Conservation (phyloP, 768 basidiomycete genomes). For the Kwoniella dejecticola region DNA sequence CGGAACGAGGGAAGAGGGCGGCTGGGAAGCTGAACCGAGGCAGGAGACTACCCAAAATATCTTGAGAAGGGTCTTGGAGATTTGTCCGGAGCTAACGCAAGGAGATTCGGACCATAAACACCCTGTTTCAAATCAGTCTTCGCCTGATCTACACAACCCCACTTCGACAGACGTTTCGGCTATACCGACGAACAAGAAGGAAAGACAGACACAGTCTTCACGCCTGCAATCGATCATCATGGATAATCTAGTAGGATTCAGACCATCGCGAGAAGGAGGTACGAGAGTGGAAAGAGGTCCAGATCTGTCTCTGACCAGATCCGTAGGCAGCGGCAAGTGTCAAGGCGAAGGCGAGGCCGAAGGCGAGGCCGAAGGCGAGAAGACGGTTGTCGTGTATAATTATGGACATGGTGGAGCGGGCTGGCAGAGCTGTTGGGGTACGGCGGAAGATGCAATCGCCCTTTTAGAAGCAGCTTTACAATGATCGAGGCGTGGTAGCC, state of each 20-base stretch:
- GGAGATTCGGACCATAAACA: too few species aligned
- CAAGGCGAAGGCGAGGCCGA: too few species aligned
- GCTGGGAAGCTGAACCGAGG: slow-evolving; percentile 49
- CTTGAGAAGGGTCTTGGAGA: slow-evolving; percentile 46
- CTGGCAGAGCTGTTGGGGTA: slow-evolving; percentile 56
- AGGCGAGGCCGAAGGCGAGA: too few species aligned
- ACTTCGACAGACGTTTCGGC: slow-evolving; percentile 34
- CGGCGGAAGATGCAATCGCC: slow-evolving; percentile 42
- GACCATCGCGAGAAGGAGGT: slow-evolving; percentile 51
- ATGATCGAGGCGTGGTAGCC: too few species aligned
- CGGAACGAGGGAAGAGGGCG: slow-evolving; percentile 52
- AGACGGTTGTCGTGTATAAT: slow-evolving; percentile 44
- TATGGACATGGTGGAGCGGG: slow-evolving; percentile 56
- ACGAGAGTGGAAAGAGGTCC: slow-evolving; percentile 39
- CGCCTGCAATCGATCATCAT: slow-evolving; percentile 25
- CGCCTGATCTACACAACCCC: too few species aligned
- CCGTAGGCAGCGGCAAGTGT: too few species aligned
- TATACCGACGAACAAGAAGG: slow-evolving; percentile 1
- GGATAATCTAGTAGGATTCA: slow-evolving; percentile 39
- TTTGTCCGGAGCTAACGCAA: too few species aligned
- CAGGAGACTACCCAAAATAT: slow-evolving; percentile 46
- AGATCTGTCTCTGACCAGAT: slow-evolving; percentile 19
- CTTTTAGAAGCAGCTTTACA: too few species aligned
- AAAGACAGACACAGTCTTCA: not conserved
- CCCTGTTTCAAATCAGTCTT: too few species aligned